These are phyloP conservation scores for Mycena olivaceomarginata DNA, from an alignment of 768 basidiomycete species.

Conservation along the genomic window DNA sequence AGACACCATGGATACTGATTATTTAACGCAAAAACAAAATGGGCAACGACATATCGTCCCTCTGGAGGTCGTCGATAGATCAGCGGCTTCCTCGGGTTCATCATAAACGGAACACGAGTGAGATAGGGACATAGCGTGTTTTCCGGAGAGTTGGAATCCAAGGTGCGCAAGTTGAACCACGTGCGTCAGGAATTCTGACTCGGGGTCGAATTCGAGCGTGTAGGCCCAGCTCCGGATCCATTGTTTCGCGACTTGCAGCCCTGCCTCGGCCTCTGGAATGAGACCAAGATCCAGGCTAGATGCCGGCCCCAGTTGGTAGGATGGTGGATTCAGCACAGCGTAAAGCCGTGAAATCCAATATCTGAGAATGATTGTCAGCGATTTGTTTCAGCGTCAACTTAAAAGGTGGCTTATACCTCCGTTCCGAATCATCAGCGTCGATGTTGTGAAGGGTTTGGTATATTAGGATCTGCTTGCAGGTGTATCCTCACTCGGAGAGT, in stretches of 20 bases:
- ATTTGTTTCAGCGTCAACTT: background rate
- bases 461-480: slow-evolving; percentile 71
- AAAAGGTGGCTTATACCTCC: slow-evolving; percentile 45
- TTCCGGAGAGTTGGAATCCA: slow-evolving; percentile 59
- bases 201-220: slow-evolving; percentile 48
- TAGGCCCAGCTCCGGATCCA: slow-evolving; percentile 69
- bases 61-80: slow-evolving; percentile 42
- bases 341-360: slow-evolving; percentile 69
- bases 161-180: slow-evolving; percentile 62
- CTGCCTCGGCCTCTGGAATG: slow-evolving; percentile 63
- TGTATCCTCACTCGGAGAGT: slow-evolving; percentile 60
- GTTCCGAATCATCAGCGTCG: slow-evolving; percentile 39
- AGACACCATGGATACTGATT: slow-evolving; percentile 52
- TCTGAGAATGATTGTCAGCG: slow-evolving; percentile 52
- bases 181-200: slow-evolving; percentile 61
- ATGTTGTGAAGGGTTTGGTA: slow-evolving; percentile 64
- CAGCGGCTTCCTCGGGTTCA: slow-evolving; percentile 32
- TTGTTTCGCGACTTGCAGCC: slow-evolving; percentile 59
- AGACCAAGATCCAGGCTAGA: slow-evolving; percentile 55
- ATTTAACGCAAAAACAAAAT: slow-evolving; percentile 54
- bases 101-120: slow-evolving; percentile 52
- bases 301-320: slow-evolving; percentile 65
- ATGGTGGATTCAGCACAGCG: slow-evolving; percentile 69
- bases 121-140: slow-evolving; percentile 58
- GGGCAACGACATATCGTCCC: slow-evolving; percentile 52